Conservation (phyloP, 169 alveolate species). For the Eimeria maxima region DNA sequence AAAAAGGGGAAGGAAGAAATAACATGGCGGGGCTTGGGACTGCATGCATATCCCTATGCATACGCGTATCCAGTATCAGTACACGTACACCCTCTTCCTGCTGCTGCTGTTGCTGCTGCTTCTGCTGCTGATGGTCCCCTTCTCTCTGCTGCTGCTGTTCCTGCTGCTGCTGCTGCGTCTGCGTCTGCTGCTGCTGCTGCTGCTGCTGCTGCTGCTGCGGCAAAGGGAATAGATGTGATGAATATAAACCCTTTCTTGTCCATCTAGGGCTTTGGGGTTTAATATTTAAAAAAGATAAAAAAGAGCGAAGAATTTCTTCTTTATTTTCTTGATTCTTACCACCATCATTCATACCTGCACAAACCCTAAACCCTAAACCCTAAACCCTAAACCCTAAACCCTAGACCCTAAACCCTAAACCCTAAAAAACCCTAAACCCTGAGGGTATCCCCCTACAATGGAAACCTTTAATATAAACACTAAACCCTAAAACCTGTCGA, state of each 20-base stretch:
- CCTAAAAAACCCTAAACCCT: not conserved
- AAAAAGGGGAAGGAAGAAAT: not conserved
- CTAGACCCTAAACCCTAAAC: too few species aligned
- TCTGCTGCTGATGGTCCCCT: too few species aligned
- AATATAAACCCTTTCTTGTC: slow-evolving; percentile 86
- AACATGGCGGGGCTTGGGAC: not conserved
- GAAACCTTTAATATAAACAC: too few species aligned
- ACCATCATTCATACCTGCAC: slow-evolving; percentile 87
- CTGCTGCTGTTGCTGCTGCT: not conserved
- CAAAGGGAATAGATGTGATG: slow-evolving; percentile 86
- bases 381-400: slow-evolving; percentile 6
- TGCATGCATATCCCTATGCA: not conserved
- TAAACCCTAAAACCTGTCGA: too few species aligned
- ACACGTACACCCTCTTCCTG: not conserved
- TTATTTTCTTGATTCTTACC: slow-evolving; percentile 67
- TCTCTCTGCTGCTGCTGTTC: too few species aligned
- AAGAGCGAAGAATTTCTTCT: slow-evolving; percentile 73
- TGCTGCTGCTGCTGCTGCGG: slow-evolving; percentile 59
- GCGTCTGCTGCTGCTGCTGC: not conserved
- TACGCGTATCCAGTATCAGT: slow-evolving; percentile 54
- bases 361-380: slow-evolving; percentile 32
- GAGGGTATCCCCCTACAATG: too few species aligned
- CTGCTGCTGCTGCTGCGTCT: not conserved
- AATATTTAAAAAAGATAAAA: slow-evolving; percentile 83
- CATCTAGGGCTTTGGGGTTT: slow-evolving; percentile 84